Conservation (phyloP, 768 basidiomycete genomes). For the Boletellus ananas region DNA sequence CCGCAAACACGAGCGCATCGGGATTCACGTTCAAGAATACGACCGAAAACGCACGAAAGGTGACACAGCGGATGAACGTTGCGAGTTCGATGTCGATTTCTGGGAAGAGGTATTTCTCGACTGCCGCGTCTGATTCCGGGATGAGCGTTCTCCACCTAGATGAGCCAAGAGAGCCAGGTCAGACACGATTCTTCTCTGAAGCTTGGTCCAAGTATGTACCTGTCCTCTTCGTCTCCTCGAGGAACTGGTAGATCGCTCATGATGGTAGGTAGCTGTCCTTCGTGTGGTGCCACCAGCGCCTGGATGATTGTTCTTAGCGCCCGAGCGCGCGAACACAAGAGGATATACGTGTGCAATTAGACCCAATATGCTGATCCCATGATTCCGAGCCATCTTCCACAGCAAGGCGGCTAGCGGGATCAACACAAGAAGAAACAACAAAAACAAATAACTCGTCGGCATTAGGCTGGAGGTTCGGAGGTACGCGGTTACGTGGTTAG, state of each 20-base stretch:
- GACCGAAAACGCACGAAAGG: conserved; percentile 40
- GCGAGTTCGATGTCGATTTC: conserved; percentile 30
- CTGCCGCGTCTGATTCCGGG: conserved; percentile 6
- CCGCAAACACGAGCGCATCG: conserved; percentile 16
- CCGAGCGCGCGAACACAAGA: neutral
- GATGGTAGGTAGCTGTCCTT: conserved; percentile 4
- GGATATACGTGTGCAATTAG: conserved; percentile 16
- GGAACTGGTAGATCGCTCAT: conserved; percentile 1
- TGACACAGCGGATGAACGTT: conserved; percentile 41
- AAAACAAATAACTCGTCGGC: conserved; percentile 10
- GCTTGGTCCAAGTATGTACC: conserved; percentile 8
- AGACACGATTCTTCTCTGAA: neutral
- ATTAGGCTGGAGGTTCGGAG: conserved; percentile 8
- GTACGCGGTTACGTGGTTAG: neutral
- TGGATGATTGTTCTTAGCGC: conserved; percentile 3
- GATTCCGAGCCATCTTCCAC: neutral
- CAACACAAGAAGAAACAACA: conserved; percentile 14
- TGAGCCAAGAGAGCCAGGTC: neutral
- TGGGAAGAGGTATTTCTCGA: conserved; percentile 11
- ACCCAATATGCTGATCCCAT: neutral
- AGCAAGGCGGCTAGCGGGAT: neutral
- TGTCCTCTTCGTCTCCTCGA: conserved; percentile 7
- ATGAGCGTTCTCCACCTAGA: conserved; percentile 17
- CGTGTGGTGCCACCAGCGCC: conserved; percentile 5
- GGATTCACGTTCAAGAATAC: conserved; percentile 39